phyloP scores from a whole-genome alignment of 805 yeast species.

The Peterozyma xylosa region DNA sequence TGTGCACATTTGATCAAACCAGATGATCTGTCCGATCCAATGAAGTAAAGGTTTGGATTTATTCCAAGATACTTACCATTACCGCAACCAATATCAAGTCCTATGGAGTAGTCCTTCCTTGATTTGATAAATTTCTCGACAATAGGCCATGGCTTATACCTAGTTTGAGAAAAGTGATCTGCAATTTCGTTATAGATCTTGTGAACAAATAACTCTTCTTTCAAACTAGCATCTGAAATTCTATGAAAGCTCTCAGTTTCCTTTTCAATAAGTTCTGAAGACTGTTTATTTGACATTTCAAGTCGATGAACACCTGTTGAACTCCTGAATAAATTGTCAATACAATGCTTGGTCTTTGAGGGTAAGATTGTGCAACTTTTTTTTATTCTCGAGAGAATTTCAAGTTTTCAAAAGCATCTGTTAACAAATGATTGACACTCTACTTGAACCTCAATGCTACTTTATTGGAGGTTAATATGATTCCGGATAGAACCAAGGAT shows the following conservation, averaged over 20 bases:
- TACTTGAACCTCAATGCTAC: no score
- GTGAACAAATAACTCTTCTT: conserved; percentile 79
- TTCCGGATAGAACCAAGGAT: no score
- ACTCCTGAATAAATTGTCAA: no score
- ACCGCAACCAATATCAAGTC: conserved; percentile 95
- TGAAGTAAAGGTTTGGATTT: conserved; percentile 56
- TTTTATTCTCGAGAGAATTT: no score
- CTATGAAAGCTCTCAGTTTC: conserved; percentile 21
- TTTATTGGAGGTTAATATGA: no score
- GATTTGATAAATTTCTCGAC: conserved; percentile 62
- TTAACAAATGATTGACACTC: no score
- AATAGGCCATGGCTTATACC: conserved; percentile 97
- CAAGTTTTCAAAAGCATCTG: no score
- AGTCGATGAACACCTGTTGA: no score
- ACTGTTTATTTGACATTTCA: conserved; percentile 14
- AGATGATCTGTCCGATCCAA: conserved; percentile 72
- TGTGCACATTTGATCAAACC: conserved; percentile 63
- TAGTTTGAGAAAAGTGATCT: conserved; percentile 82
- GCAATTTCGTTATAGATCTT: conserved; percentile 93
- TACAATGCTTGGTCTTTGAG: no score
- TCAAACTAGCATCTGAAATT: conserved; percentile 36
- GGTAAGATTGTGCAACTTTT: no score
- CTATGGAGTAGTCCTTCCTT: conserved; percentile 51
- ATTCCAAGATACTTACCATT: conserved; percentile 86
- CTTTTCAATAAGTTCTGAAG: conserved; percentile 18